Conservation (phyloP, 345 rosid genomes). For the Eucalyptus cloeziana region DNA sequence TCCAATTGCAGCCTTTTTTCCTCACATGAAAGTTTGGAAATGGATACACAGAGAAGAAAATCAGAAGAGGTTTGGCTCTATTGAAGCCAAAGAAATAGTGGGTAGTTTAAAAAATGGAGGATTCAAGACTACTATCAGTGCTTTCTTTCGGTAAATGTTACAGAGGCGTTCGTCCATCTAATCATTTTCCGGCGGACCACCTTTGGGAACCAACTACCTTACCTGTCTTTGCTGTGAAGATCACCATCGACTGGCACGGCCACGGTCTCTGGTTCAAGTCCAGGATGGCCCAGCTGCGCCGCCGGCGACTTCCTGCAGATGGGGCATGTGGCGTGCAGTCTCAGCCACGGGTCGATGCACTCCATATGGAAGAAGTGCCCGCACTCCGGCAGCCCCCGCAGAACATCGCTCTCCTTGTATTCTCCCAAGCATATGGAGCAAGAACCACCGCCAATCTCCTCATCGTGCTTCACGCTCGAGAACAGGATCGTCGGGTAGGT, state of each 20-base stretch:
- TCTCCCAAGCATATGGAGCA: conserved; percentile 7
- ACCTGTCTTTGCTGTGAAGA: background rate
- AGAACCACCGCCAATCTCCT: background rate
- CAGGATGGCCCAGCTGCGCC: too few species aligned
- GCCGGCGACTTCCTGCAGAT: background rate
- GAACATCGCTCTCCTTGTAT: background rate
- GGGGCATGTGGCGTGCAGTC: background rate
- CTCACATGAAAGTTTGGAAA: background rate
- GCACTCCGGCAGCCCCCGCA: background rate
- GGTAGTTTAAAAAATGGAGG: background rate
- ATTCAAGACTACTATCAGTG: background rate
- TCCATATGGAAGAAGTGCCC: conserved; percentile 3
- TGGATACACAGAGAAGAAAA: background rate
- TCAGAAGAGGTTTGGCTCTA: background rate
- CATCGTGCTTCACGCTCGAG: background rate
- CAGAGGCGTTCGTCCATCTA: background rate
- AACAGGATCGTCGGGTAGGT: background rate
- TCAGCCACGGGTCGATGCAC: conserved; percentile 9
- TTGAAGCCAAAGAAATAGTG: background rate
- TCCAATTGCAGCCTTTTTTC: background rate
- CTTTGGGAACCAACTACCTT: background rate
- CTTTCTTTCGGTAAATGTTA: background rate
- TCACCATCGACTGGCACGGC: background rate
- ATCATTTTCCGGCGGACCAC: background rate
- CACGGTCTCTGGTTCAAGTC: too few species aligned